These are phyloP conservation scores for Hibiscus trionum DNA, from an alignment of 345 rosid species.

Conservation along the genomic window DNA sequence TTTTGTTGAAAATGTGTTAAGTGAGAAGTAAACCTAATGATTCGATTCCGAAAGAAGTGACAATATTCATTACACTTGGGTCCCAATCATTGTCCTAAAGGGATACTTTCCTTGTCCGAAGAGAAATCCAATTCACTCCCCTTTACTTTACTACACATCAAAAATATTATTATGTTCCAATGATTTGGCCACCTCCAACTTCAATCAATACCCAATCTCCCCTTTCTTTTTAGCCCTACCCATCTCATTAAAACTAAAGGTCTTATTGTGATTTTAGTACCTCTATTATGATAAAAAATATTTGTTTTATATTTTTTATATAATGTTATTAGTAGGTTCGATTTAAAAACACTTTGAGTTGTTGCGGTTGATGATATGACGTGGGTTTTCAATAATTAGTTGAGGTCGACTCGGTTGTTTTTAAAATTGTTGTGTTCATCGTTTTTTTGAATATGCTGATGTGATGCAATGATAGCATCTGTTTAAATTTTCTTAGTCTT, in stretches of 20 bases:
- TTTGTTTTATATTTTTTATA: too few relatives aligned
- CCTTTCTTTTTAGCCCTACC: not conserved
- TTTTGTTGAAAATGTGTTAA: not conserved
- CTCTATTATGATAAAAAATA: too few relatives aligned
- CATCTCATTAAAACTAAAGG: not conserved
- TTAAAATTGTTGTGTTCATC: too few relatives aligned
- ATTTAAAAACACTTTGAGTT: too few relatives aligned
- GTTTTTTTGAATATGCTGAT: too few relatives aligned
- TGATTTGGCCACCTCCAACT: not conserved
- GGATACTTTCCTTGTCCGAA: not conserved
- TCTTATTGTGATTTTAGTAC: too few relatives aligned
- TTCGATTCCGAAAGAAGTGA: constrained; percentile 1
- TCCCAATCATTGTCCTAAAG: not conserved
- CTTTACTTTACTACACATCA: not conserved
- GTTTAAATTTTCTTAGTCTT: too few relatives aligned
- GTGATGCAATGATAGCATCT: too few relatives aligned
- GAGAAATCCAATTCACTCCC: not conserved
- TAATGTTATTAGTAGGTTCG: too few relatives aligned
- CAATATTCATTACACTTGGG: not conserved
- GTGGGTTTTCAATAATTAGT: too few relatives aligned
- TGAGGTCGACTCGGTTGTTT: too few relatives aligned
- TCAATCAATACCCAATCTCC: not conserved
- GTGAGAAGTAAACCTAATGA: not conserved
- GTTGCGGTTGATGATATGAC: too few relatives aligned
- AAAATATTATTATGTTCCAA: not conserved